Percentiles rank a stretch among this genome's conserved stretches.
These are phyloP conservation scores for Cucurbitaria berberidis DNA, from an alignment of 2,329 filamentous ascomycete species.

Conservation along the genomic window DNA sequence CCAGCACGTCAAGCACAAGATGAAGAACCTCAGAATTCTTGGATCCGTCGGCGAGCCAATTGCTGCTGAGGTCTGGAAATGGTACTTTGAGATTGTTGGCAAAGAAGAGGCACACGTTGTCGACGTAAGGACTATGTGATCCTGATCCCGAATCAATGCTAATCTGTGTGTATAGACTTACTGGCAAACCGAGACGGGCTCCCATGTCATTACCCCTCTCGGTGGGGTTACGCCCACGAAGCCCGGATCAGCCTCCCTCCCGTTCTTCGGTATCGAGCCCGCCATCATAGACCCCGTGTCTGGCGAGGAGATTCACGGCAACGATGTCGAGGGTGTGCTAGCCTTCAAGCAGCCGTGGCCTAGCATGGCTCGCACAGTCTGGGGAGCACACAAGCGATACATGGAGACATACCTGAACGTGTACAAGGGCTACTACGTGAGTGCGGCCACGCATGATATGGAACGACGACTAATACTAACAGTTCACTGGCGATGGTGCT, in stretches of 20 bases:
- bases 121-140: slow-evolving; percentile 72
- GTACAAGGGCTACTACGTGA: slow-evolving; percentile 96
- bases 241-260: slow-evolving; percentile 91
- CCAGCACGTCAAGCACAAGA: slow-evolving; percentile 85
- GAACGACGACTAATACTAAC: slow-evolving; percentile 22
- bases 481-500: slow-evolving; percentile 93
- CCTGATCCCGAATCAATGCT: slow-evolving; percentile 12
- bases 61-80: slow-evolving; percentile 98
- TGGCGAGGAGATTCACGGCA: slow-evolving; percentile 89
- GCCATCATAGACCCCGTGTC: slow-evolving; percentile 97
- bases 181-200: slow-evolving; percentile 99
- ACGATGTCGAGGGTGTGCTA: slow-evolving; percentile 95
- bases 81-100: slow-evolving; percentile 96
- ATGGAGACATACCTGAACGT: slow-evolving; percentile 99
- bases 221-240: slow-evolving; percentile 95
- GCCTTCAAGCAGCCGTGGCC: slow-evolving; percentile 99
- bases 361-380: slow-evolving; percentile 97
- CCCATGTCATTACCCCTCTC: slow-evolving; percentile 91
- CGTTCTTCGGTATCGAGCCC: slow-evolving; percentile 98
- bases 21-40: slow-evolving; percentile 87
- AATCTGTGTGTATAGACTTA: slow-evolving; percentile 75
- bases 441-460: slow-evolving; percentile 45
- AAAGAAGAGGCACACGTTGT: slow-evolving; percentile 92
- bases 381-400: slow-evolving; percentile 96
- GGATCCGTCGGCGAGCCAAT: slow-evolving; percentile 98